Conservation (phyloP, 2,329 filamentous ascomycete genomes). For the Fusarium praegraminearum region DNA sequence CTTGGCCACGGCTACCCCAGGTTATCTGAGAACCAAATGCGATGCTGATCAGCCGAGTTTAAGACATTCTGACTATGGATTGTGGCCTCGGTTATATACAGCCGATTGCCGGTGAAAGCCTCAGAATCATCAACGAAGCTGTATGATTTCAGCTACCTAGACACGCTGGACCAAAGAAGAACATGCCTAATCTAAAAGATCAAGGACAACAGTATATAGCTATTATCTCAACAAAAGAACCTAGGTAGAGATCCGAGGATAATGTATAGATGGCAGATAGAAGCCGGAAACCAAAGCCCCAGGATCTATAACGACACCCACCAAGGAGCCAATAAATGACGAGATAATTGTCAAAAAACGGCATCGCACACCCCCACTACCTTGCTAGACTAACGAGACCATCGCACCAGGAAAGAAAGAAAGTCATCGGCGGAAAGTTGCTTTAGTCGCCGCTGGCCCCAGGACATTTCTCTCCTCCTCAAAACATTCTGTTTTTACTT, state of each 20-base stretch:
- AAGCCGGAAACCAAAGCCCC: conserved; percentile 8
- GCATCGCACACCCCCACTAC: conserved; percentile 23
- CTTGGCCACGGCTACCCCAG: conserved; percentile 32
- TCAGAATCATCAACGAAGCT: neutral
- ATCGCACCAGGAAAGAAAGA: conserved; percentile 18
- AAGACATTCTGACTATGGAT: conserved; percentile 3
- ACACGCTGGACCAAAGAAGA: neutral
- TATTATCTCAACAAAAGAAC: neutral
- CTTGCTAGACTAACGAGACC: conserved; percentile 24
- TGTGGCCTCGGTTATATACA: conserved; percentile 45
- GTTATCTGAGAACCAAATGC: conserved; percentile 11
- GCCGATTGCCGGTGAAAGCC: conserved; percentile 39
- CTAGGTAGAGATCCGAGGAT: conserved; percentile 16
- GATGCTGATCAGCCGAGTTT: conserved; percentile 37
- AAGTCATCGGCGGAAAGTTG: conserved; percentile 37
- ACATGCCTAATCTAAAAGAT: neutral
- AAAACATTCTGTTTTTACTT: conserved; percentile 5
- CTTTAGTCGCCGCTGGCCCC: conserved; percentile 35
- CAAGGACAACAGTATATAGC: neutral
- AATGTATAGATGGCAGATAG: neutral
- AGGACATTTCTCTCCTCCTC: conserved; percentile 11
- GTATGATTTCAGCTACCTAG: neutral
- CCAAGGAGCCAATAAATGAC: conserved; percentile 39
- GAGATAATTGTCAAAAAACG: conserved; percentile 44
- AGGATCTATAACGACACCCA: conserved; percentile 16